Percentiles rank a stretch among this genome's conserved stretches.
Evolutionary conservation across 345 rosid genomes (phyloP).

Genomic region (Citrus hindsii): DNA sequence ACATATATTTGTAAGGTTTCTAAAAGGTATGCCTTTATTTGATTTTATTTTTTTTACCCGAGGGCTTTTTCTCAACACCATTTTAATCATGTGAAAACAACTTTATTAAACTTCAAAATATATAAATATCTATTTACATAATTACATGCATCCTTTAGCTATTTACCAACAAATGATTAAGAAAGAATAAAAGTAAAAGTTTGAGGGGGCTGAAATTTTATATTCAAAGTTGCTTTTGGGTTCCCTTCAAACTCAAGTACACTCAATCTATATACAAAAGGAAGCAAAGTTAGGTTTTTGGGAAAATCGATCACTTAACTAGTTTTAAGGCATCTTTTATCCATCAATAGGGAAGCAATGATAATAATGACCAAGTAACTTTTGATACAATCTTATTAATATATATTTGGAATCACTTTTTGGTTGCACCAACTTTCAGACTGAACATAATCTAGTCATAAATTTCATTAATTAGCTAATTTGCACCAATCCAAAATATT

Average conservation of each 20-base stretch:
- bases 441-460: background rate
- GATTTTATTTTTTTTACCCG: too few relatives aligned
- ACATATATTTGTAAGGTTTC: too few relatives aligned
- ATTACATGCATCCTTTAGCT: too few relatives aligned
- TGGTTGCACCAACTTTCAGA: constrained; percentile 3
- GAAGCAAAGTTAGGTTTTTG: background rate
- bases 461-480: background rate
- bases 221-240: constrained; percentile 1
- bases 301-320: background rate
- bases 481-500: background rate
- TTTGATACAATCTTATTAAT: background rate
- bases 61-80: too few relatives aligned
- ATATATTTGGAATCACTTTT: background rate
- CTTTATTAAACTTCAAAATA: too few relatives aligned
- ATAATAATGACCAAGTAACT: background rate
- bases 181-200: background rate
- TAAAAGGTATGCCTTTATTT: too few relatives aligned
- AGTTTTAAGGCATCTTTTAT: background rate
- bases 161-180: background rate
- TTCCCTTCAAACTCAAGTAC: constrained; percentile 6
- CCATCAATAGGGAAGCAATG: background rate
- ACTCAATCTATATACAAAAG: background rate
- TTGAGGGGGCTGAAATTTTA: background rate
- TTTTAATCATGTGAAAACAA: too few relatives aligned
- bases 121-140: too few relatives aligned